Base-by-base conservation (phyloP, 2,329 filamentous ascomycete species). In the Colletotrichum eremochloae region DNA sequence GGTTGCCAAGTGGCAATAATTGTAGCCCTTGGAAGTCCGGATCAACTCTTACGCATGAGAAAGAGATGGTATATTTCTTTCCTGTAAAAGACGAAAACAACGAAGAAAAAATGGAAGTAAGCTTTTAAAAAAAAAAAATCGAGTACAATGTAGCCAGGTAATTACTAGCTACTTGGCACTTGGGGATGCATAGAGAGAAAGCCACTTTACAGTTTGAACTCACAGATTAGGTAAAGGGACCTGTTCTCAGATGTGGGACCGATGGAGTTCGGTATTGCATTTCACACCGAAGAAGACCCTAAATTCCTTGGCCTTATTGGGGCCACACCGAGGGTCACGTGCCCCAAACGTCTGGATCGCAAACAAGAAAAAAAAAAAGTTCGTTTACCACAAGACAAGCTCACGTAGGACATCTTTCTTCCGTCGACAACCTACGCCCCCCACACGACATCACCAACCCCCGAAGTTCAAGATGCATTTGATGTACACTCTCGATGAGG, bases 401-500 rank as follows among this genome's bases (percentile, higher is more conserved):
- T 18, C 36, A 56, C 52, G 60, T 6, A 53, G 46, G 48, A 60
- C 40, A 56, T 24, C 36, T 57, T 33, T 65, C 42, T 58, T 44
- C 33, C 44, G 52, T 44, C 66, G 38, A 31, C 46, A 56, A n/a
- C 15, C 42, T 15, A 48, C 55, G 44, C 38, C 31, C 31, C 36
- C 24, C 20, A n/a, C 46, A 15, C 56, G 33, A 40, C n/a, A 24
- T 4, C 44, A 55, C 29, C 55, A 62, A 44, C 14, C 24, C 5
- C 9, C 38, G n/a, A 50, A n/a, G 31, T 40, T 29, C 67, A 71
- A 61, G 24, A 74, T 74, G 63, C 67, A 74, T 65, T 52, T 74
- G 50, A 74, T 74, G 96, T 97, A 96, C 91, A 96, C 93, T 75
- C 86, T 95, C 85, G 93, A 95, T 83, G 83, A 88, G 77, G 86